Evolutionary conservation across 306 rosid species (phyloP).

Genomic region (Abrus pulchellus): DNA sequence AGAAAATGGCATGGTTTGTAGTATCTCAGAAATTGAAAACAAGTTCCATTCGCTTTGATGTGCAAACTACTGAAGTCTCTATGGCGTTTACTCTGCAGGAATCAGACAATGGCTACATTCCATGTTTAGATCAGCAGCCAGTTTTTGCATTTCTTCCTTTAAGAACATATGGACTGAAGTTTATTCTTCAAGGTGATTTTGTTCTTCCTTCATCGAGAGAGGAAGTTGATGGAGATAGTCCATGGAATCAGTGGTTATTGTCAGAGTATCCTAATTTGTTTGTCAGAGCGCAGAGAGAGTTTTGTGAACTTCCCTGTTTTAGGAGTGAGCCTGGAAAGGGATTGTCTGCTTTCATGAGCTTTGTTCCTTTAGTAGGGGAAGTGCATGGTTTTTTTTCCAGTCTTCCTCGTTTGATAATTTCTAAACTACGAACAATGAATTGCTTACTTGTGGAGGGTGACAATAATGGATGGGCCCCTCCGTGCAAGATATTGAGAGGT

Average conservation of each 20-base stretch:
- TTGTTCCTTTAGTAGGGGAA: constrained; percentile 91
- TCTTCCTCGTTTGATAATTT: constrained; percentile 85
- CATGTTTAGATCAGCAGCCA: constrained; percentile 79
- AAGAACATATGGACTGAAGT: constrained; percentile 87
- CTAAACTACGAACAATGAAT: constrained; percentile 74
- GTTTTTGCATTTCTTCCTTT: constrained; percentile 97
- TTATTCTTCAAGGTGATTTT: constrained; percentile 97
- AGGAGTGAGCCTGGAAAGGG: constrained; percentile 82
- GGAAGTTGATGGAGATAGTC: constrained; percentile 97
- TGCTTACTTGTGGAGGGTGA: constrained; percentile 85
- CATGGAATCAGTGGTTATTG: constrained; percentile 97
- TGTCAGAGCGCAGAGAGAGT: constrained; percentile 76
- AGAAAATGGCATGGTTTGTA: constrained; percentile 89
- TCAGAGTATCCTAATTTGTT: constrained; percentile 90
- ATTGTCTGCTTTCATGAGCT: constrained; percentile 87
- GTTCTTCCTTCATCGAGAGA: constrained; percentile 98
- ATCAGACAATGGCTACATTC: constrained; percentile 65
- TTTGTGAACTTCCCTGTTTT: constrained; percentile 84
- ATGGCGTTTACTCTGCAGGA: constrained; percentile 87
- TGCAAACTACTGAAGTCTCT: constrained; percentile 84
- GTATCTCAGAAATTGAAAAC: constrained; percentile 76
- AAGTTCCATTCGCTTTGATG: constrained; percentile 68
- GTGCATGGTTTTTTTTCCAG: constrained; percentile 93
- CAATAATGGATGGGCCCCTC: constrained; percentile 77
- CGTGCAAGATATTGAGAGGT: constrained; percentile 90